phyloP scores from a whole-genome alignment of 192 early-diverging fungal species.

The Coemansia sp. region DNA sequence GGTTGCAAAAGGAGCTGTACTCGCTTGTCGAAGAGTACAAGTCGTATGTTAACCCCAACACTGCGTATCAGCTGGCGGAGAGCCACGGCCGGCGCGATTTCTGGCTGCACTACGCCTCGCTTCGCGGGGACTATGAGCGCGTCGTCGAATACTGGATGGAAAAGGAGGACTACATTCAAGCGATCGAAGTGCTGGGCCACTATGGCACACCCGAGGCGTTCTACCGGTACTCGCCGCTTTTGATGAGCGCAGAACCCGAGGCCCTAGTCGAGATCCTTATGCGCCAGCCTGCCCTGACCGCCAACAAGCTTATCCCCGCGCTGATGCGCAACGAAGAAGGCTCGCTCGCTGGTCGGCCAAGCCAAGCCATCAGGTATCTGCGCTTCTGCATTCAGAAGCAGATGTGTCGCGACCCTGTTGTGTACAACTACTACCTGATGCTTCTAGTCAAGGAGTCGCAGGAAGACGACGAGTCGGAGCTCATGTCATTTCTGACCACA shows the following conservation, averaged over 20 bases:
- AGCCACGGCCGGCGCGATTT: constrained; percentile 87
- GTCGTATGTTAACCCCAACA: constrained; percentile 64
- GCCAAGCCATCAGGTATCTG: constrained; percentile 90
- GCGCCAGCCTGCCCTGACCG: constrained; percentile 79
- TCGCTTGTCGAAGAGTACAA: constrained; percentile 73
- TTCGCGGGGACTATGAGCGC: constrained; percentile 86
- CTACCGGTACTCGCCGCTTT: constrained; percentile 85
- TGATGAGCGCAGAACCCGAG: constrained; percentile 85
- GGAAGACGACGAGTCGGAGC: constrained; percentile 62
- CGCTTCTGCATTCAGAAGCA: constrained; percentile 78
- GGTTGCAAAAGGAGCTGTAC: constrained; percentile 71
- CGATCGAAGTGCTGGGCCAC: constrained; percentile 76
- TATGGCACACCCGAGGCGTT: constrained; percentile 82
- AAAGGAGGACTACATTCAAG: constrained; percentile 74
- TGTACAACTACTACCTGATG: constrained; percentile 93
- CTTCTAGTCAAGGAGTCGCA: constrained; percentile 40
- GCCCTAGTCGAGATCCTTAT: constrained; percentile 90
- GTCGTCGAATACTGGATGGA: constrained; percentile 86
- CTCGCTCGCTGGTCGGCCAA: constrained; percentile 36
- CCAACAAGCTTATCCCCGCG: constrained; percentile 85
- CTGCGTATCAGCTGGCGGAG: constrained; percentile 79
- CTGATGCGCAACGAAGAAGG: constrained; percentile 80
- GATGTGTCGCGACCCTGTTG: constrained; percentile 80
- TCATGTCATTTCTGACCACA: constrained; percentile 76
- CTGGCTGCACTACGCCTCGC: constrained; percentile 79